Evolutionary conservation across 129 eudicot genomes (phyloP).

Genomic region (Chrysanthemum seticuspe): DNA sequence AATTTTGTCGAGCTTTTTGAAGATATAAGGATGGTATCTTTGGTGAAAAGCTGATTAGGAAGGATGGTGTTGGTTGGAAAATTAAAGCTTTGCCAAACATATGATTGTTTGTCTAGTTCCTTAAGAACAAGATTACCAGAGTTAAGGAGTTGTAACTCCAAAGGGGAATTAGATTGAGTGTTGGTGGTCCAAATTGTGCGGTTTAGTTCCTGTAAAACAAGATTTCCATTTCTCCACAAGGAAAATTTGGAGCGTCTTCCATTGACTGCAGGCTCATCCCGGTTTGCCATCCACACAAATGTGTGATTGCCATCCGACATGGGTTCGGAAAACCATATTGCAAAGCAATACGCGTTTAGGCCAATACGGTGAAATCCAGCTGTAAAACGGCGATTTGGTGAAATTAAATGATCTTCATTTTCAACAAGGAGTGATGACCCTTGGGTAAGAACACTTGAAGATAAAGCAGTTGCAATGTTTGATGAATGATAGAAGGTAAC

Average conservation of each 20-base stretch:
- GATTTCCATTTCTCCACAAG: neutral
- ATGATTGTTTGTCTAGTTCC: neutral
- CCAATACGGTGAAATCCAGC: neutral
- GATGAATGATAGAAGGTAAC: too few relatives aligned
- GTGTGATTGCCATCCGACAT: neutral
- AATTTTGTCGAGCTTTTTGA: neutral
- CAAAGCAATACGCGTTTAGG: neutral
- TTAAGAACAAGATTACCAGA: conserved; percentile 1
- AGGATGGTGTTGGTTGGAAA: conserved; percentile 2
- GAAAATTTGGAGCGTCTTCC: neutral
- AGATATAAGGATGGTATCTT: neutral
- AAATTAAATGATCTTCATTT: neutral
- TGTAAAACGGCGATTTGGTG: neutral
- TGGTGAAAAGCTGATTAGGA: neutral
- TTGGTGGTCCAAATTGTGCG: neutral
- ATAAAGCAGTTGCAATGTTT: too few relatives aligned
- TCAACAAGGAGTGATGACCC: neutral
- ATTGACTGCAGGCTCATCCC: neutral
- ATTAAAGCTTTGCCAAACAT: too few relatives aligned
- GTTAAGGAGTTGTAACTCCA: neutral
- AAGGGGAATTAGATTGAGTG: neutral
- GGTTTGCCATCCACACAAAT: neutral
- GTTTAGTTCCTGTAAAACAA: neutral
- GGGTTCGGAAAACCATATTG: neutral
- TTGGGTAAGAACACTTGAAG: too few relatives aligned